Evolutionary conservation across 257 asterid species (phyloP), one percentile per base, ranked within the genome.

Genomic region (Rehmannia glutinosa): DNA sequence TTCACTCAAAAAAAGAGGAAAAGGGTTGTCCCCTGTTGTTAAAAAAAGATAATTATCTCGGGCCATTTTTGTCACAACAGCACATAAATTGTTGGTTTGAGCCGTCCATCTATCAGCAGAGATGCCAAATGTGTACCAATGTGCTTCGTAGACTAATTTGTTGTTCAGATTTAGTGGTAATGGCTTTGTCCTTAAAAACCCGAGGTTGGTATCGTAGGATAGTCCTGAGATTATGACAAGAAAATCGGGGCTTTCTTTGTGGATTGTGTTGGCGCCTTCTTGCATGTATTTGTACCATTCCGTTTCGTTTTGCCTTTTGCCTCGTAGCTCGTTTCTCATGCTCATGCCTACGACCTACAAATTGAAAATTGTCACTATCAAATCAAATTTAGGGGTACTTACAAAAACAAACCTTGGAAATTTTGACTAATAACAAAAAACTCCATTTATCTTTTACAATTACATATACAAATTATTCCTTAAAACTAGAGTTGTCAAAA

Each of bases 311-410:
- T 84, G 62, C 5, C 64, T 51, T 0, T 73, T 73, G 1, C 98
- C 97, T 2, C 89, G 82, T 7, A 87, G 72, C 75, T 92, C 98
- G 8, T 92, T 92, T 70, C 97, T 77, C 81, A 89, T 24, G 73
- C 96, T 87, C 86, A 87, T 89, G 0, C 69, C 97, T 3, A 86
- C 73, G 0, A 86, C 95, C 94, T 87, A 8, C 13, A 17, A 21
- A 8, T 9, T 19, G 12, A 47, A 5, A 16, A 16, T 16, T 1
- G 3, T 47, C 20, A 2, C 33, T 2, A 28, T 28, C 33, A 2
- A 28, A 28, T 28, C 33, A 28, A 28, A 28, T n/a, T n/a, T n/a
- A n/a, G n/a, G n/a, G n/a, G n/a, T n/a, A n/a, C n/a, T n/a, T n/a
- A n/a, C n/a, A n/a, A n/a, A n/a, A n/a, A n/a, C n/a, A n/a, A n/a